phyloP scores from a whole-genome alignment of 257 asterid species.

The Ehretia macrophylla region DNA sequence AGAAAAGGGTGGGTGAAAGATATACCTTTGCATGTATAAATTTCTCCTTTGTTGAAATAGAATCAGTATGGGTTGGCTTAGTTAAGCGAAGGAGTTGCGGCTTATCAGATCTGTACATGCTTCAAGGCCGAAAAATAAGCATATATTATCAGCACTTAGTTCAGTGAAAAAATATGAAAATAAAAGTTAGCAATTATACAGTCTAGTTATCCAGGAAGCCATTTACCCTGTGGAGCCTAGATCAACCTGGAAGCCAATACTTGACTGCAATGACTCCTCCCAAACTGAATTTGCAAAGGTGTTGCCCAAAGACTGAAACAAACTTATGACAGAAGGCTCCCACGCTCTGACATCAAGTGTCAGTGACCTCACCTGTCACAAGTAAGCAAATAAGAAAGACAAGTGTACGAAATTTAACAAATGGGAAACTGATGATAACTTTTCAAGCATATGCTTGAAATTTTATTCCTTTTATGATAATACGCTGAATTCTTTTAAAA shows the following conservation, averaged over 20 bases:
- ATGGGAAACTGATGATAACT: background rate
- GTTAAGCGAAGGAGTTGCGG: conserved; percentile 52
- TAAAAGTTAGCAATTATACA: conserved; percentile 2
- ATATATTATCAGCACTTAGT: conserved; percentile 16
- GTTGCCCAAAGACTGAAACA: conserved; percentile 94
- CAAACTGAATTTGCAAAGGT: conserved; percentile 83
- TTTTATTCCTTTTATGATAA: too few relatives aligned
- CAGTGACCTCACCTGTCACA: conserved; percentile 84
- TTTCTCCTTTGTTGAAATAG: conserved; percentile 85
- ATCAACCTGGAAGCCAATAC: conserved; percentile 66
- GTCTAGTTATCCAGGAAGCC: conserved; percentile 14
- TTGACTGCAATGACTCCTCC: conserved; percentile 84
- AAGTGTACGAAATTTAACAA: conserved; percentile 1
- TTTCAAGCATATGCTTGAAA: too few relatives aligned
- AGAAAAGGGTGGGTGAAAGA: background rate
- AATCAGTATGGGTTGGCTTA: conserved; percentile 79
- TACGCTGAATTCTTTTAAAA: too few relatives aligned
- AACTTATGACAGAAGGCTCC: conserved; percentile 91
- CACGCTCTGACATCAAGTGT: conserved; percentile 97
- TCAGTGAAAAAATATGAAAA: conserved; percentile 7
- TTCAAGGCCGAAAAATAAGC: conserved; percentile 34
- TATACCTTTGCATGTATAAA: conserved; percentile 91
- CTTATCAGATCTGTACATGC: conserved; percentile 63
- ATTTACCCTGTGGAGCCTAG: conserved; percentile 61
- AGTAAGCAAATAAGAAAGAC: conserved; percentile 15